phyloP scores from a whole-genome alignment of 2,329 filamentous ascomycete genomes.

The Lachnellula subtilissima region DNA sequence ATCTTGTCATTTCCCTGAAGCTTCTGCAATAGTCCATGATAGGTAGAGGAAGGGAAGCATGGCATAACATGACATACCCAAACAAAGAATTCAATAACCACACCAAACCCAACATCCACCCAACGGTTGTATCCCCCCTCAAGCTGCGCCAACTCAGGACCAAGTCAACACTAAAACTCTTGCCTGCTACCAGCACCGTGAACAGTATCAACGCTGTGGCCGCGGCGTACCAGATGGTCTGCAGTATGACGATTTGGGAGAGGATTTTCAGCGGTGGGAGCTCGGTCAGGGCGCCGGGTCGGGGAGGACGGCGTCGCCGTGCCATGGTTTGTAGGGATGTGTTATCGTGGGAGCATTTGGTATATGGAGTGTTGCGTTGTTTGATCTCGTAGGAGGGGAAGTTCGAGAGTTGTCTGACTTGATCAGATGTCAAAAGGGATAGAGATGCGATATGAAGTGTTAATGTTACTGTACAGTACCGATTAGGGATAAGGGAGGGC shows the following conservation, averaged over 20 bases:
- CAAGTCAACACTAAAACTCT: constrained; percentile 51
- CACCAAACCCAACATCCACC: constrained; percentile 64
- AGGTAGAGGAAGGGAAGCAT: constrained; percentile 7
- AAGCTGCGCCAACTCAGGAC: constrained; percentile 60
- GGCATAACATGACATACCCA: constrained; percentile 44
- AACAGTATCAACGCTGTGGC: constrained; percentile 61
- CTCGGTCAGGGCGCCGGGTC: constrained; percentile 61
- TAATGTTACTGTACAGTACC: not conserved
- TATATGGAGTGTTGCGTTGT: not conserved
- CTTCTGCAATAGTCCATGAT: not conserved
- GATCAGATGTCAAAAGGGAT: not conserved
- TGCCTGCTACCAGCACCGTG: constrained; percentile 61
- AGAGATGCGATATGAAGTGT: not conserved
- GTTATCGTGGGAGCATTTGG: constrained; percentile 11
- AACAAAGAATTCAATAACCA: constrained; percentile 63
- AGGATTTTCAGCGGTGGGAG: constrained; percentile 63
- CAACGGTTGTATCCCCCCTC: constrained; percentile 62
- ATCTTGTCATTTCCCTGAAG: not conserved
- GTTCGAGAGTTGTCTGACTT: not conserved
- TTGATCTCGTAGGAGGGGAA: not conserved
- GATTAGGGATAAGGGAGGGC: not conserved
- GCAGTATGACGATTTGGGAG: constrained; percentile 60
- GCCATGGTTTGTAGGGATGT: constrained; percentile 19
- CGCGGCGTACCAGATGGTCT: constrained; percentile 59
- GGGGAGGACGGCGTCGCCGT: constrained; percentile 55